Conservation (phyloP, 1,284 basidiomycete genomes). For the Rhodofomes roseus region DNA sequence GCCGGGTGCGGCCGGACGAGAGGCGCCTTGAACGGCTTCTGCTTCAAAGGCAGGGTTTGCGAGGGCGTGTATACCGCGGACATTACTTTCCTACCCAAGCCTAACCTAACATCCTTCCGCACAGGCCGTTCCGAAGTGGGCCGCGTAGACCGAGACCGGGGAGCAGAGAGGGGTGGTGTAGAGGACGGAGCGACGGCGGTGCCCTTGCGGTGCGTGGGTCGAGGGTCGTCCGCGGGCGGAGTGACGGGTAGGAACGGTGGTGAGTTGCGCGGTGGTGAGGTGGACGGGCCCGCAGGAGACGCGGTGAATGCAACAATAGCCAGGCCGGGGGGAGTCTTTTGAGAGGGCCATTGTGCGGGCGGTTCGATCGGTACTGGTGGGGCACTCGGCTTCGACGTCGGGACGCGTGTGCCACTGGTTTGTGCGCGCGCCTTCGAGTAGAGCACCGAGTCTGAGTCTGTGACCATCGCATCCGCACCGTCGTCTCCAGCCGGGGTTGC, state of each 20-base stretch:
- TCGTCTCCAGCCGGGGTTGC: too few relatives aligned
- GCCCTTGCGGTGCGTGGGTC: background rate
- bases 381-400: too few relatives aligned
- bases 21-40: conserved; percentile 8
- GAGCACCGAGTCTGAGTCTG: background rate
- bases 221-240: background rate
- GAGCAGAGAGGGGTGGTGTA: background rate
- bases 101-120: too few relatives aligned
- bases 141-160: too few relatives aligned
- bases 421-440: background rate
- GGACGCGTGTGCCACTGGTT: background rate
- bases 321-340: background rate
- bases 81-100: too few relatives aligned
- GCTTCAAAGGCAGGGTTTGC: conserved; percentile 7
- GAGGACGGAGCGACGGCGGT: background rate
- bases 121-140: too few relatives aligned
- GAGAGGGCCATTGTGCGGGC: background rate
- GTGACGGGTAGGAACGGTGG: background rate
- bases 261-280: background rate
- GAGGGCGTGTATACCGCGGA: conserved; percentile 1
- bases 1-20: background rate
- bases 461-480: background rate
- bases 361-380: too few relatives aligned
- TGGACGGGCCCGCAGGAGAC: background rate
- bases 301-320: background rate